Evolutionary conservation across 2,329 filamentous ascomycete genomes (phyloP).

Genomic region (Aspergillus intermedius): DNA sequence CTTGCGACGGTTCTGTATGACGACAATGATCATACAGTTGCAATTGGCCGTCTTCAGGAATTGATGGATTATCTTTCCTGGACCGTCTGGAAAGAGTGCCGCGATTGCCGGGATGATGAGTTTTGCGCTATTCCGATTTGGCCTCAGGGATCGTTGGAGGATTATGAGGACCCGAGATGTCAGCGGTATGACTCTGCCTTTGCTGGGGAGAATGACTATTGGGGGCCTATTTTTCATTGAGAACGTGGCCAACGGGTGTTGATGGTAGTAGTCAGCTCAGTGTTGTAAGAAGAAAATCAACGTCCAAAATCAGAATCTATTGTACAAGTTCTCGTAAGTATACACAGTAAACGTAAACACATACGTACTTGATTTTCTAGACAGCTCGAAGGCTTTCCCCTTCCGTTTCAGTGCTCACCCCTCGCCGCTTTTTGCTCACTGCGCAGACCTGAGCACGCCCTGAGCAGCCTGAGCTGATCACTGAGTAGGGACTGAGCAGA

Average conservation of each 20-base stretch:
- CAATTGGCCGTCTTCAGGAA: slow-evolving; percentile 19
- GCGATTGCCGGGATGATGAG: slow-evolving; percentile 45
- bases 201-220: neutral
- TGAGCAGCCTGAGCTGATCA: no score
- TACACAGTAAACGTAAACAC: neutral
- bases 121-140: slow-evolving; percentile 54
- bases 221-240: neutral
- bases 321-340: neutral
- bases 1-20: neutral
- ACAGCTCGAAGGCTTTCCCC: no score
- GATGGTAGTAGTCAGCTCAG: no score
- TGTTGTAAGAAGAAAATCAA: no score
- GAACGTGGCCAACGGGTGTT: neutral
- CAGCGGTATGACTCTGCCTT: neutral
- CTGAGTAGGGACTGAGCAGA: no score
- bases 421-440: no score
- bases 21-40: slow-evolving; percentile 2
- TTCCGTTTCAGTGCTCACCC: no score
- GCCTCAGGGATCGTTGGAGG: slow-evolving; percentile 47
- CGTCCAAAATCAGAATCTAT: no score
- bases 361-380: no score
- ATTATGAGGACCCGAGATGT: slow-evolving; percentile 45
- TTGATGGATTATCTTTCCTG: slow-evolving; percentile 49
- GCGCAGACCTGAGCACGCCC: no score
- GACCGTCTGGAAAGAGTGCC: slow-evolving; percentile 51